Conservation (phyloP, 2,329 filamentous ascomycete species). For the Xylaria arbuscula region DNA sequence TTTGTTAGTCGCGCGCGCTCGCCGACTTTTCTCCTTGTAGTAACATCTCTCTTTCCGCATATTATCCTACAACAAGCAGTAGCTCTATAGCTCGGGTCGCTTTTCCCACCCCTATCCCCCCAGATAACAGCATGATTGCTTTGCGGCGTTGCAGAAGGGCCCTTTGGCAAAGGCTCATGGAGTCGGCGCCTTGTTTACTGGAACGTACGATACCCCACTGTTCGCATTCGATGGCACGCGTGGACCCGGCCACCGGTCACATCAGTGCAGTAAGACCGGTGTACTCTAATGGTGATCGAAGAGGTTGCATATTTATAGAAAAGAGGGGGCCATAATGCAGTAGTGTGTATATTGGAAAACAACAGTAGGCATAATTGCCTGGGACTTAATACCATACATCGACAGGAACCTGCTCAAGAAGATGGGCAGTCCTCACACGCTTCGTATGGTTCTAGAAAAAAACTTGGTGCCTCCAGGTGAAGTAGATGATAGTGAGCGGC, state of each 20-base stretch:
- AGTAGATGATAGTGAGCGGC: slow-evolving; percentile 36
- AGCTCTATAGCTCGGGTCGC: slow-evolving; percentile 32
- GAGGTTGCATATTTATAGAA: slow-evolving; percentile 12
- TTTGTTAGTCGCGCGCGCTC: slow-evolving; percentile 22
- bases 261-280: slow-evolving; percentile 31
- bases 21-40: slow-evolving; percentile 42
- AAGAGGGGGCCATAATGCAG: neutral
- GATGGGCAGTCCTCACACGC: slow-evolving; percentile 14
- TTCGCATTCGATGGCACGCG: slow-evolving; percentile 34
- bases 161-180: slow-evolving; percentile 30
- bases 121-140: slow-evolving; percentile 27
- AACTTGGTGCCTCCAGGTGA: slow-evolving; percentile 28
- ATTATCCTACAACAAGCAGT: slow-evolving; percentile 27
- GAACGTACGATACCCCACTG: slow-evolving; percentile 41
- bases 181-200: slow-evolving; percentile 37
- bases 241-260: slow-evolving; percentile 32
- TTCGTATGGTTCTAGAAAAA: slow-evolving; percentile 25
- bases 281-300: slow-evolving; percentile 16
- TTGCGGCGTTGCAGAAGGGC: slow-evolving; percentile 32
- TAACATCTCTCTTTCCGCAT: slow-evolving; percentile 34
- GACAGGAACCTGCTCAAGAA: slow-evolving; percentile 22
- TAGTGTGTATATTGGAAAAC: slow-evolving; percentile 25
- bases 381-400: slow-evolving; percentile 7
- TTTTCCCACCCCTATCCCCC: slow-evolving; percentile 18
- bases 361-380: slow-evolving; percentile 16